Conservation (phyloP, 2,329 filamentous ascomycete species). For the Chaetomium sp. region DNA sequence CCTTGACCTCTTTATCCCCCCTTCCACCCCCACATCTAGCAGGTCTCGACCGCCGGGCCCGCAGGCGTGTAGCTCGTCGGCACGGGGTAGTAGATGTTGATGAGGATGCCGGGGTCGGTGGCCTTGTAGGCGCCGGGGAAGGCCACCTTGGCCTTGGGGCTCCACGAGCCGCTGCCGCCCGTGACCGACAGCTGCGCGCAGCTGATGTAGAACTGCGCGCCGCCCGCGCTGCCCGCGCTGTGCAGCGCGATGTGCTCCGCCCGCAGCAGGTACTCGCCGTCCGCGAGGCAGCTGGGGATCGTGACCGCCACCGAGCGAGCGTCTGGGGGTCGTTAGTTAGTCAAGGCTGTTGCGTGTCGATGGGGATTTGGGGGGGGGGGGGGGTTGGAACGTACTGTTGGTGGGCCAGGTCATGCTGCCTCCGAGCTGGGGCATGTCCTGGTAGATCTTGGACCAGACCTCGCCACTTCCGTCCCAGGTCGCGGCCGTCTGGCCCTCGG, state of each 20-base stretch:
- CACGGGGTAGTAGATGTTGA: slow-evolving; percentile 49
- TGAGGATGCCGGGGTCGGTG: slow-evolving; percentile 47
- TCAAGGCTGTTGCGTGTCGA: too few relatives aligned
- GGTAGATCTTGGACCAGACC: slow-evolving; percentile 50
- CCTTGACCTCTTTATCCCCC: too few relatives aligned
- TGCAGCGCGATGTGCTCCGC: slow-evolving; percentile 54
- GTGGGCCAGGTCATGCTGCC: slow-evolving; percentile 46
- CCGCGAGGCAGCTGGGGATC: slow-evolving; percentile 48
- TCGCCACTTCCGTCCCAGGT: slow-evolving; percentile 44
- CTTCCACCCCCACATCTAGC: slow-evolving; percentile 24
- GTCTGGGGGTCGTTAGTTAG: slow-evolving; percentile 28
- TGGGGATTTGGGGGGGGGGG: not conserved
- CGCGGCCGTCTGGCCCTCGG: slow-evolving; percentile 42
- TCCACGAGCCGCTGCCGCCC: slow-evolving; percentile 47
- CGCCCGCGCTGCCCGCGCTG: slow-evolving; percentile 44
- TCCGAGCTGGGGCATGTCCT: slow-evolving; percentile 45
- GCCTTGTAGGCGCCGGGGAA: slow-evolving; percentile 49
- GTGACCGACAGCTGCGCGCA: slow-evolving; percentile 45
- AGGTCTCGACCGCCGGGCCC: slow-evolving; percentile 35
- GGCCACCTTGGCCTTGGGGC: slow-evolving; percentile 41
- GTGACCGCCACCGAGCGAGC: slow-evolving; percentile 43
- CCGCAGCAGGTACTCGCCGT: slow-evolving; percentile 54
- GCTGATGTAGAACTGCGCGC: slow-evolving; percentile 51
- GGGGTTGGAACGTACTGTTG: slow-evolving; percentile 35
- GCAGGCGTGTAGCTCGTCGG: slow-evolving; percentile 43